These are phyloP conservation scores for Carpinus viminea DNA, from an alignment of 306 rosid genomes.

Conservation along the genomic window DNA sequence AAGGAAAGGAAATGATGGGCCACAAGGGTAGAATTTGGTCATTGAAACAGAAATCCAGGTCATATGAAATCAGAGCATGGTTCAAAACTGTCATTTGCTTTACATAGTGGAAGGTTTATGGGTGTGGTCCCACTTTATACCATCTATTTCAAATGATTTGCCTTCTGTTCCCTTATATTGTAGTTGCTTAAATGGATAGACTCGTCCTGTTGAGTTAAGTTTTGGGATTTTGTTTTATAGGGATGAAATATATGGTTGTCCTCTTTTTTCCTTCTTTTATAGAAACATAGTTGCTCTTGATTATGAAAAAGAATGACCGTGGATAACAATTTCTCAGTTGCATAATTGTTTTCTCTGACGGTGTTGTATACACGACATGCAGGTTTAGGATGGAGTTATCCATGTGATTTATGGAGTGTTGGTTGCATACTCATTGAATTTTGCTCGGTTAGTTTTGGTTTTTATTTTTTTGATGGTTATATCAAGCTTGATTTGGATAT, in stretches of 20 bases:
- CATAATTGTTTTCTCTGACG: background rate
- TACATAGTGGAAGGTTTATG: background rate
- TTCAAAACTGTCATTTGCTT: background rate
- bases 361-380: constrained; percentile 25
- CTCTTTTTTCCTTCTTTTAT: background rate
- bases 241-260: background rate
- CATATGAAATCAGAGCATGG: too few relatives aligned
- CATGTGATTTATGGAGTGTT: constrained; percentile 91
- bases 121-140: background rate
- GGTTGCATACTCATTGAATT: constrained; percentile 89
- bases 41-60: too few relatives aligned
- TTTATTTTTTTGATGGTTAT: constrained; percentile 16
- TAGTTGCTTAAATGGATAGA: background rate
- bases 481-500: constrained; percentile 27
- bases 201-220: background rate
- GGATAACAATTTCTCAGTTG: background rate
- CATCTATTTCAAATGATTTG: background rate
- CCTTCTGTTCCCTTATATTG: background rate
- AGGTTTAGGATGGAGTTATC: constrained; percentile 94
- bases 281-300: background rate
- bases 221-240: background rate
- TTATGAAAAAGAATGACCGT: background rate
- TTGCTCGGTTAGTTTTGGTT: constrained; percentile 59
- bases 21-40: too few relatives aligned
- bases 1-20: too few relatives aligned